Conservation (phyloP, 768 basidiomycete species). For the Tricholoma sp. region DNA sequence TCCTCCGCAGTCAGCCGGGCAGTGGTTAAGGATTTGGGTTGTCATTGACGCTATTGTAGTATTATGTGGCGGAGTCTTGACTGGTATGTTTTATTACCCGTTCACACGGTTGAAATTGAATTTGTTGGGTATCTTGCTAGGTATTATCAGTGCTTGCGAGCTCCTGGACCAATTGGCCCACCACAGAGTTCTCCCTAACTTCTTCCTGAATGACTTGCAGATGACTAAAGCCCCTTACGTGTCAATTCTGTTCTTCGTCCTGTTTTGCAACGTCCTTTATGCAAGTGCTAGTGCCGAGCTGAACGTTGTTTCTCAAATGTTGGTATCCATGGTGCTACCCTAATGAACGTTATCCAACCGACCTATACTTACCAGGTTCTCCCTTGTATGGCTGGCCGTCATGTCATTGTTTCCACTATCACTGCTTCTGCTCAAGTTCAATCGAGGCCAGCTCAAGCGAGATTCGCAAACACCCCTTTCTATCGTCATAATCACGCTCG, state of each 20-base stretch:
- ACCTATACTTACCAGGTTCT: conserved; percentile 39
- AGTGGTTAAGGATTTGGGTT: conserved; percentile 58
- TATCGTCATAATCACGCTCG: conserved; percentile 36
- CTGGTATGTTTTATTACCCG: conserved; percentile 35
- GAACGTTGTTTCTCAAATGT: conserved; percentile 56
- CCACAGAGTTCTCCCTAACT: conserved; percentile 55
- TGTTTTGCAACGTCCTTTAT: conserved; percentile 50
- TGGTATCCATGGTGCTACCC: conserved; percentile 6
- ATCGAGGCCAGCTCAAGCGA: conserved; percentile 54
- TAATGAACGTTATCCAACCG: background rate
- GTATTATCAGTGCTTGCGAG: conserved; percentile 54
- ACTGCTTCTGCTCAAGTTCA: conserved; percentile 57
- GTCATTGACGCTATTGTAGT: conserved; percentile 69
- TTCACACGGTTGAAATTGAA: background rate
- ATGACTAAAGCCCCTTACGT: conserved; percentile 48
- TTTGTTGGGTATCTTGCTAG: conserved; percentile 20
- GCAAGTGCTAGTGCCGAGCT: conserved; percentile 51
- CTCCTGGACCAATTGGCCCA: conserved; percentile 52
- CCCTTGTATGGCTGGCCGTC: conserved; percentile 60
- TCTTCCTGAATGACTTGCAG: conserved; percentile 45
- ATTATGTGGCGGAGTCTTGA: conserved; percentile 66
- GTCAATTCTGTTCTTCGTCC: conserved; percentile 44
- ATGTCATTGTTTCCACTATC: conserved; percentile 64
- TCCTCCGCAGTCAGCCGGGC: conserved; percentile 42
- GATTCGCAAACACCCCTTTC: conserved; percentile 32